Percentiles rank a stretch among this genome's conserved stretches.
Conservation (phyloP, 2,329 filamentous ascomycete species). For the Hyphodiscus sp. region DNA sequence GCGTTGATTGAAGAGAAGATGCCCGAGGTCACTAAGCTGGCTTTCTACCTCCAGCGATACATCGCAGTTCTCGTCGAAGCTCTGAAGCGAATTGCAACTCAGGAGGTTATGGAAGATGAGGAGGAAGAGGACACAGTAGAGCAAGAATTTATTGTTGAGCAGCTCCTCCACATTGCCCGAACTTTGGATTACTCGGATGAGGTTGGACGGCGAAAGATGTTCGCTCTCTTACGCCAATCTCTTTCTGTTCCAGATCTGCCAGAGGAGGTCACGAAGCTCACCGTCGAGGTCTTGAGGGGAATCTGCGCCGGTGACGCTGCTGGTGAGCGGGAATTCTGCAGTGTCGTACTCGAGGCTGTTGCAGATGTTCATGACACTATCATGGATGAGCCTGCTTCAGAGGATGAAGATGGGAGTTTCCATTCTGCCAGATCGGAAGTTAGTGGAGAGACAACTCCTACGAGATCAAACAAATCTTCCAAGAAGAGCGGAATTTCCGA, state of each 20-base stretch:
- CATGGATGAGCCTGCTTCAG: conserved; percentile 55
- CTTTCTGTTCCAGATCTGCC: conserved; percentile 82
- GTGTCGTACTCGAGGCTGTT: conserved; percentile 83
- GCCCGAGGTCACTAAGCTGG: conserved; percentile 87
- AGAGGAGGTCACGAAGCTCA: conserved; percentile 86
- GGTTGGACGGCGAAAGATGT: conserved; percentile 93
- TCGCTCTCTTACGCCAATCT: conserved; percentile 77
- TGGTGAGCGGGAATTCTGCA: conserved; percentile 77
- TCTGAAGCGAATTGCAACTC: conserved; percentile 48
- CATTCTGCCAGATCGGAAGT: conserved; percentile 87
- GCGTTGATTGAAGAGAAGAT: conserved; percentile 83
- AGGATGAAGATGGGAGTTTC: conserved; percentile 75
- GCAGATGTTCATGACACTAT: conserved; percentile 96
- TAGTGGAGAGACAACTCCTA: conserved; percentile 56
- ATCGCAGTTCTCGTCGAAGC: conserved; percentile 61
- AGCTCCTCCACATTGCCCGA: conserved; percentile 84
- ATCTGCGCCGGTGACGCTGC: conserved; percentile 71
- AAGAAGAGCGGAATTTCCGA: conserved; percentile 46
- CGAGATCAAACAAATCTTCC: conserved; percentile 31
- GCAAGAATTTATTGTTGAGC: conserved; percentile 92
- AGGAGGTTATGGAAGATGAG: conserved; percentile 52
- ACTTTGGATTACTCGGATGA: conserved; percentile 98
- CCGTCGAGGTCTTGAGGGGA: conserved; percentile 71
- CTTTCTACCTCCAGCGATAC: conserved; percentile 79
- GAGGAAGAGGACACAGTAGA: conserved; percentile 78